These are phyloP conservation scores for Morella rubra DNA, from an alignment of 306 rosid genomes.

Conservation along the genomic window DNA sequence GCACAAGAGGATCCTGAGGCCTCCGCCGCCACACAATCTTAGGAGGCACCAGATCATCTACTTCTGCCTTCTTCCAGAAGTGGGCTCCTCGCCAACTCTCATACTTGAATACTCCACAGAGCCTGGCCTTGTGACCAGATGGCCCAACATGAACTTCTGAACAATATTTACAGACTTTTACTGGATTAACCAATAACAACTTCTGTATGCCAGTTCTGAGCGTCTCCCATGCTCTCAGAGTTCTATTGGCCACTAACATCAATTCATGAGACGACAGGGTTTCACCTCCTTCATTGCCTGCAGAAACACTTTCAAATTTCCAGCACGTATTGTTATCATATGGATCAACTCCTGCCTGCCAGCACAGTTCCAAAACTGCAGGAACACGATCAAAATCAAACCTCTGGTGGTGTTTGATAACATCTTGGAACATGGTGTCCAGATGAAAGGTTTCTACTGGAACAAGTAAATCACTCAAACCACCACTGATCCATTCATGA, in stretches of 20 bases:
- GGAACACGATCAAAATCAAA: slow-evolving; percentile 83
- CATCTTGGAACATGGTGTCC: slow-evolving; percentile 61
- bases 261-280: slow-evolving; percentile 47
- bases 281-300: slow-evolving; percentile 31
- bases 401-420: slow-evolving; percentile 70
- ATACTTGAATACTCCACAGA: slow-evolving; percentile 77
- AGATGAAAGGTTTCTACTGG: slow-evolving; percentile 80
- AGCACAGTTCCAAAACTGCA: slow-evolving; percentile 80
- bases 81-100: slow-evolving; percentile 80
- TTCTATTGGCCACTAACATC: slow-evolving; percentile 47
- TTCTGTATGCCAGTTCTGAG: slow-evolving; percentile 70
- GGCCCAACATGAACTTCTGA: slow-evolving; percentile 89
- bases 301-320: slow-evolving; percentile 29
- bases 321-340: slow-evolving; percentile 32
- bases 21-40: slow-evolving; percentile 70
- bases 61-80: slow-evolving; percentile 73
- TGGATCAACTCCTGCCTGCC: slow-evolving; percentile 78
- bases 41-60: slow-evolving; percentile 78
- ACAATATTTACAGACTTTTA: slow-evolving; percentile 82
- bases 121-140: slow-evolving; percentile 83
- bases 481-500: slow-evolving; percentile 71
- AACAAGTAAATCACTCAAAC: slow-evolving; percentile 67
- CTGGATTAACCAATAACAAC: slow-evolving; percentile 69
- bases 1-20: slow-evolving; percentile 80
- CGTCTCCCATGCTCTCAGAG: slow-evolving; percentile 72